A percentile compares a stretch with the other conserved stretches of the same genome.
These are phyloP conservation scores for rapeseed (Brassica napus) DNA, from an alignment of 345 rosid genomes.

Conservation along the genomic window Da-Ae NC_063452.1:11785501-11786000, in stretches of 20 bases:
- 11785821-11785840: conserved; percentile 63
- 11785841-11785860: conserved; percentile 83
- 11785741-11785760: conserved; percentile 83
- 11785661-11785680: conserved; percentile 17
- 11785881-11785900: conserved; percentile 92
- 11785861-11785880: conserved; percentile 94
- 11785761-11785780: conserved; percentile 71
- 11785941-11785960: conserved; percentile 19
- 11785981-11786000: conserved; percentile 93
- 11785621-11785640: conserved; percentile 97
- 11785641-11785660: conserved; percentile 78
- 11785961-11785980: conserved; percentile 99
- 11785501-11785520: conserved; percentile 29
- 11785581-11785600: conserved; percentile 92
- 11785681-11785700: neutral
- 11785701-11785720: neutral
- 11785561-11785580: conserved; percentile 86
- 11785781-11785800: conserved; percentile 75
- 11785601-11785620: conserved; percentile 92
- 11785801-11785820: conserved; percentile 79
- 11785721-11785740: conserved; percentile 54
- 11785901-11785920: conserved; percentile 1
- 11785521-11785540: conserved; percentile 60
- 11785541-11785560: conserved; percentile 73
- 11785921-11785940: conserved; percentile 45